Evolutionary conservation across 768 basidiomycete genomes (phyloP).

Genomic region (Grammothele lineata): DNA sequence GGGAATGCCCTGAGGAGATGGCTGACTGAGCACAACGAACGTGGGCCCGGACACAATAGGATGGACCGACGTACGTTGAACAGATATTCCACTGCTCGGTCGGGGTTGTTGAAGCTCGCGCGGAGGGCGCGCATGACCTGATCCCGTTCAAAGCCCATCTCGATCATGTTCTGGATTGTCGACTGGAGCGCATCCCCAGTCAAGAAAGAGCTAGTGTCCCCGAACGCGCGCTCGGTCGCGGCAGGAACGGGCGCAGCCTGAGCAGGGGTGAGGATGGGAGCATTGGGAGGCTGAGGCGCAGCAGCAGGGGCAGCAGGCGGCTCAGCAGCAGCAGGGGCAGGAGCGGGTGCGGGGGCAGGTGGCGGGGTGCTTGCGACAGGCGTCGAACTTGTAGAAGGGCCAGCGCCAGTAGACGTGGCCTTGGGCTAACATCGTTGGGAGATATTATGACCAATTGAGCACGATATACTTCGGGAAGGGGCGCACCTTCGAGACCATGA

Average conservation of each 20-base stretch:
- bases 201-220: conserved; percentile 59
- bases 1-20: conserved; percentile 67
- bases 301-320: conserved; percentile 29
- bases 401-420: conserved; percentile 24
- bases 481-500: conserved; percentile 94
- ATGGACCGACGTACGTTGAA: conserved; percentile 67
- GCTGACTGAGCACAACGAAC: conserved; percentile 6
- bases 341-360: conserved; percentile 28
- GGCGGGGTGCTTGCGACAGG: no score
- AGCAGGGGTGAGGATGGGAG: conserved; percentile 27
- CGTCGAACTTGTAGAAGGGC: conserved; percentile 28
- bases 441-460: no score
- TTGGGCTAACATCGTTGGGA: conserved; percentile 44
- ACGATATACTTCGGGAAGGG: conserved; percentile 2
- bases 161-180: conserved; percentile 78
- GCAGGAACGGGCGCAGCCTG: conserved; percentile 30
- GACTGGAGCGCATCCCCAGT: conserved; percentile 72
- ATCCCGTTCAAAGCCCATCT: conserved; percentile 92
- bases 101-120: conserved; percentile 96
- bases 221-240: conserved; percentile 31
- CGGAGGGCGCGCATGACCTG: conserved; percentile 81
- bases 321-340: conserved; percentile 30
- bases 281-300: conserved; percentile 33
- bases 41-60: not conserved
- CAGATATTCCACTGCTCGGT: conserved; percentile 97